A percentile compares a stretch with the other conserved stretches of the same genome.
Evolutionary conservation across 345 rosid species (phyloP).

Genomic region (Populus simonii): DNA sequence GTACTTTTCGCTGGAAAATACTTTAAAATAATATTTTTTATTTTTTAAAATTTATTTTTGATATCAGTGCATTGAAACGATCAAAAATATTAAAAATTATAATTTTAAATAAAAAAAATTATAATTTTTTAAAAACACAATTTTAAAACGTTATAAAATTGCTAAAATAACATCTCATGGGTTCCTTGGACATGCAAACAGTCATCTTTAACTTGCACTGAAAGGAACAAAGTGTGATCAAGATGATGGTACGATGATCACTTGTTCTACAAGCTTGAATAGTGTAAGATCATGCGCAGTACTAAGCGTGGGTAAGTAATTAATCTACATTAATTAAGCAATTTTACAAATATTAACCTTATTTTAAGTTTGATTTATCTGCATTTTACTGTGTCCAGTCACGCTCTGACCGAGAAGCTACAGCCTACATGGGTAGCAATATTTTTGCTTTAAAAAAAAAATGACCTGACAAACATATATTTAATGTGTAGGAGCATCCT

Average conservation of each 20-base stretch:
- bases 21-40: too few species aligned
- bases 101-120: too few species aligned
- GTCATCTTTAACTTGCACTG: not conserved
- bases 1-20: too few species aligned
- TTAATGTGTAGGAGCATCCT: constrained; percentile 28
- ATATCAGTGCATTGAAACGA: rapidly evolving
- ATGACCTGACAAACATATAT: constrained; percentile 13
- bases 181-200: not conserved
- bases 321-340: not conserved
- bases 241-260: constrained; percentile 17
- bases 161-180: not conserved
- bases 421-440: too few species aligned
- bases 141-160: too few species aligned
- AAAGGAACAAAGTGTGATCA: constrained; percentile 1
- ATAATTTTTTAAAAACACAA: too few species aligned
- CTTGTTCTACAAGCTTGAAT: constrained; percentile 7
- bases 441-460: not conserved
- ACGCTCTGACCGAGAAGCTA: not conserved
- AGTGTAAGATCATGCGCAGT: not conserved
- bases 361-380: not conserved
- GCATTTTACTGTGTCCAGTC: not conserved
- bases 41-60: too few species aligned
- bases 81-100: too few species aligned
- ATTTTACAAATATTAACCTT: not conserved
- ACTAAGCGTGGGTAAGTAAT: constrained; percentile 8